Conservation (phyloP, 2,329 filamentous ascomycete species). For the Hawksworthiomyces lignivorus region DNA sequence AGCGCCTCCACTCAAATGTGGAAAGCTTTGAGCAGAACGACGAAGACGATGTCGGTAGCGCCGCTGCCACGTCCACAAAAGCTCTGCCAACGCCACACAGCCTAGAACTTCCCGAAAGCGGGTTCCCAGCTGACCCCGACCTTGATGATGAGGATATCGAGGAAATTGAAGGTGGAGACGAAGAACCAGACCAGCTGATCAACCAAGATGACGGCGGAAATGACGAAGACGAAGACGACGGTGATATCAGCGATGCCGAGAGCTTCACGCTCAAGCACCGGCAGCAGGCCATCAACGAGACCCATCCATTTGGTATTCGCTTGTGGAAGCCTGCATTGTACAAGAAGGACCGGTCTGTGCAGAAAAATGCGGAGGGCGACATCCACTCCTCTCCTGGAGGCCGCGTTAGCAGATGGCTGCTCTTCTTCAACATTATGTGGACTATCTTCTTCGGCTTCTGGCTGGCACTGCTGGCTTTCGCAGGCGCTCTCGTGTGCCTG, state of each 20-base stretch:
- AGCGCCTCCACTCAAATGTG: conserved; percentile 22
- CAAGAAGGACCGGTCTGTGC: conserved; percentile 94
- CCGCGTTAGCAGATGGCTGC: conserved; percentile 73
- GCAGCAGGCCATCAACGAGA: conserved; percentile 96
- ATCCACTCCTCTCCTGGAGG: conserved; percentile 93
- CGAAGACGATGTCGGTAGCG: conserved; percentile 13
- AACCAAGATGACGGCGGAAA: conserved; percentile 31
- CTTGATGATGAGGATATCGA: conserved; percentile 29
- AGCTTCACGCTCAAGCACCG: conserved; percentile 97
- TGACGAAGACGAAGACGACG: conserved; percentile 58
- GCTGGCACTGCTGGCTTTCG: conserved; percentile 69
- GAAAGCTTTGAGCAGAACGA: conserved; percentile 20
- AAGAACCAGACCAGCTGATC: conserved; percentile 28
- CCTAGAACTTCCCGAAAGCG: neutral
- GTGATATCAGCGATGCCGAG: conserved; percentile 79
- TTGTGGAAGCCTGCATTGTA: conserved; percentile 98
- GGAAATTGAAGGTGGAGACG: conserved; percentile 27
- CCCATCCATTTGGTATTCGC: conserved; percentile 95
- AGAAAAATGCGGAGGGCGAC: conserved; percentile 91
- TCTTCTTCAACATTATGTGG: conserved; percentile 87
- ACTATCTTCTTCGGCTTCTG: conserved; percentile 93
- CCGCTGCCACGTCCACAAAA: neutral
- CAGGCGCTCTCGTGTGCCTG: conserved; percentile 72
- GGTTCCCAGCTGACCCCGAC: conserved; percentile 2
- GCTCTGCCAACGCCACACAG: neutral